Conservation (phyloP, 306 rosid genomes). For the Lathyrus tuberosus region DNA sequence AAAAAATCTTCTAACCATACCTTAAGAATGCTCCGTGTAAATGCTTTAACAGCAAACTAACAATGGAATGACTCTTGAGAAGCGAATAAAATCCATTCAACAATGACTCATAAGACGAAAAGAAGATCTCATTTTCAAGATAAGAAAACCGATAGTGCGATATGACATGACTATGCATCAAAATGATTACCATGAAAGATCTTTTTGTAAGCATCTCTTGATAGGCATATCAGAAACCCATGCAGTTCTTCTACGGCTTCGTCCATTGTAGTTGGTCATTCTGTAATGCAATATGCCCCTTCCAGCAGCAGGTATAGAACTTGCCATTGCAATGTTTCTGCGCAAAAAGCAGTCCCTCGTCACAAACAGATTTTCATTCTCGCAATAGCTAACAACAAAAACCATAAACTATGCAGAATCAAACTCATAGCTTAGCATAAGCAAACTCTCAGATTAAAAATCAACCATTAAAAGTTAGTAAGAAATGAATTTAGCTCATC, state of each 20-base stretch:
- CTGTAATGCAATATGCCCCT: conserved; percentile 51
- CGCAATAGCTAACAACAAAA: neutral
- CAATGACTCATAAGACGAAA: conserved; percentile 28
- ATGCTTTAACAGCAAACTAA: conserved; percentile 16
- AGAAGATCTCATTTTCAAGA: conserved; percentile 7
- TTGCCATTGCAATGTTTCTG: conserved; percentile 64
- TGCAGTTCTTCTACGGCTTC: conserved; percentile 51
- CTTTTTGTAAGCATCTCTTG: conserved; percentile 49
- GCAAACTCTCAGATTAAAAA: neutral
- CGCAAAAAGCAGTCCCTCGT: conserved; percentile 2
- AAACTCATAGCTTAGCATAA: neutral
- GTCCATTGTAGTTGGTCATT: conserved; percentile 45
- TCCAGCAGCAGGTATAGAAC: conserved; percentile 64
- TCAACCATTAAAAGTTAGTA: neutral
- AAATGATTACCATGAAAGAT: conserved; percentile 60
- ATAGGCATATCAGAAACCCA: conserved; percentile 47
- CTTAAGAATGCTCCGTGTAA: conserved; percentile 34
- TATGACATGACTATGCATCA: conserved; percentile 11
- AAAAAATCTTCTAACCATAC: conserved; percentile 42
- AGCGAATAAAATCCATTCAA: conserved; percentile 23
- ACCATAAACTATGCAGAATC: conserved; percentile 33
- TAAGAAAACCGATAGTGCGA: conserved; percentile 4
- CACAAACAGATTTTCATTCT: neutral
- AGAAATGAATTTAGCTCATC: neutral
- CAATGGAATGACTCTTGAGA: neutral